These are phyloP conservation scores for Lachancea sp. DNA, from an alignment of 805 yeast genomes.

Conservation along the genomic window DNA sequence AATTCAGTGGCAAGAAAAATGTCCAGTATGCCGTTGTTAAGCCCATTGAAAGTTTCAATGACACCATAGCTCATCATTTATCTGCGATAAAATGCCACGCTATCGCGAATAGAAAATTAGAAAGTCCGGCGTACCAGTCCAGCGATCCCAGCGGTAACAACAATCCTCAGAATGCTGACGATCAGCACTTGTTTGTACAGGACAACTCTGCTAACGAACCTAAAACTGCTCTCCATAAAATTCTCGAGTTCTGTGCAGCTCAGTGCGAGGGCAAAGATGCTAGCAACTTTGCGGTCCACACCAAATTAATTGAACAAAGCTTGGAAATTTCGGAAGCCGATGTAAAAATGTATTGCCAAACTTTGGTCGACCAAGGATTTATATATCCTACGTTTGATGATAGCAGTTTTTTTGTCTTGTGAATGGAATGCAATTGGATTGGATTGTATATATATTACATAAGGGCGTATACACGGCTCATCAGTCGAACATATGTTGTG, in stretches of 20 bases:
- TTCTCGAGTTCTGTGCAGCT: slow-evolving; percentile 44
- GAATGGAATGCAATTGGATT: slow-evolving; percentile 6
- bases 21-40: slow-evolving; percentile 58
- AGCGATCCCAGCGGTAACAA: slow-evolving; percentile 13
- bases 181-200: slow-evolving; percentile 39
- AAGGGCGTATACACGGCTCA: not conserved
- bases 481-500: not conserved
- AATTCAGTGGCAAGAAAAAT: slow-evolving; percentile 57
- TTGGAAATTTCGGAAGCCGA: slow-evolving; percentile 45
- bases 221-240: slow-evolving; percentile 36
- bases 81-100: slow-evolving; percentile 55
- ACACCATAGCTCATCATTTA: slow-evolving; percentile 60
- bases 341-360: slow-evolving; percentile 44
- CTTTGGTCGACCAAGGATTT: slow-evolving; percentile 59
- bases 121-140: slow-evolving; percentile 12
- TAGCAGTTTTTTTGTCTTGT: slow-evolving; percentile 49
- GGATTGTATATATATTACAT: not conserved
- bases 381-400: slow-evolving; percentile 68
- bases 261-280: slow-evolving; percentile 46
- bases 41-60: slow-evolving; percentile 56
- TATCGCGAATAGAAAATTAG: slow-evolving; percentile 45
- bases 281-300: slow-evolving; percentile 63
- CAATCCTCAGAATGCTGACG: slow-evolving; percentile 20
- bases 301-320: slow-evolving; percentile 51
- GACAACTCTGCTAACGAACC: slow-evolving; percentile 33